These are phyloP conservation scores for Linum lewisii DNA, from an alignment of 345 rosid species.

Conservation along the genomic window DNA sequence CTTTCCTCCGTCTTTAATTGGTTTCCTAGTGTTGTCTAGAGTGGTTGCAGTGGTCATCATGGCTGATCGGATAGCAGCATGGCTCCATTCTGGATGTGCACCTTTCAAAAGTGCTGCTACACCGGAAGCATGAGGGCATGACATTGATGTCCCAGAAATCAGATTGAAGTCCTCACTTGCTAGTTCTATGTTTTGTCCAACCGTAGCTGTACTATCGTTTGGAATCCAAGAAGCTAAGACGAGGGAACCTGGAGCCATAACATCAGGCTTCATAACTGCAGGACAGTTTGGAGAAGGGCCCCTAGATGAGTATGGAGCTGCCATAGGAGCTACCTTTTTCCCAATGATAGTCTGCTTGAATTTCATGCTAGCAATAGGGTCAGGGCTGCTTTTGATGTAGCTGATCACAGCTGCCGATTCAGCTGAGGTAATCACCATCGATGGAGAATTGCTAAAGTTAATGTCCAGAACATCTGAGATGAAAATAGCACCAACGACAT, in stretches of 20 bases:
- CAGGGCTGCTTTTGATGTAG: slow-evolving; percentile 7
- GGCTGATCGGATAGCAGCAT: slow-evolving; percentile 46
- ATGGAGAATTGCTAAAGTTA: not conserved
- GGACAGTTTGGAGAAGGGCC: slow-evolving; percentile 46
- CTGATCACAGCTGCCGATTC: slow-evolving; percentile 12
- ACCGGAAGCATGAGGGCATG: slow-evolving; percentile 47
- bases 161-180: slow-evolving; percentile 26
- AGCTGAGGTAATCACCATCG: slow-evolving; percentile 12
- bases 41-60: slow-evolving; percentile 41
- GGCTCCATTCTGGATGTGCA: slow-evolving; percentile 45
- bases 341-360: slow-evolving; percentile 30
- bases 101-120: slow-evolving; percentile 40
- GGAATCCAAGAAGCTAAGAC: slow-evolving; percentile 45
- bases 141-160: slow-evolving; percentile 54
- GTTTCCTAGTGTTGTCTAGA: slow-evolving; percentile 24
- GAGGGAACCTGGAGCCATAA: slow-evolving; percentile 42
- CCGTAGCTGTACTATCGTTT: not conserved
- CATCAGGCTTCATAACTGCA: slow-evolving; percentile 43
- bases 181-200: slow-evolving; percentile 11
- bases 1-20: slow-evolving; percentile 21
- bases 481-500: slow-evolving; percentile 26
- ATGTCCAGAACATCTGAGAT: slow-evolving; percentile 18
- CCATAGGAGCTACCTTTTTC: slow-evolving; percentile 30
- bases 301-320: slow-evolving; percentile 35
- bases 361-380: slow-evolving; percentile 18